Base-by-base conservation (phyloP, 2,329 filamentous ascomycete genomes). In the Hyphodiscus sp. region DNA sequence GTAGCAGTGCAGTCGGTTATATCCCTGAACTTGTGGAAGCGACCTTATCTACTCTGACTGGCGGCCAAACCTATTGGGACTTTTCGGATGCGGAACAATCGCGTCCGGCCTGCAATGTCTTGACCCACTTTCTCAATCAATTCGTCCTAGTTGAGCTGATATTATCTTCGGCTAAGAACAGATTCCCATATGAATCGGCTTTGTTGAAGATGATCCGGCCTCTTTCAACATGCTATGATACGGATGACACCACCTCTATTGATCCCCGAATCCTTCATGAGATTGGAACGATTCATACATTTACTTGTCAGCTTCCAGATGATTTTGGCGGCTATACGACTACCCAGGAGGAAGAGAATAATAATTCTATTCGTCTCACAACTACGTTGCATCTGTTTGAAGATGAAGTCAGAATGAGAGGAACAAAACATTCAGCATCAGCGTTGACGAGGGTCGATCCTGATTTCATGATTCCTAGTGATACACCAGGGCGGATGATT, bases 141-240 rank as follows among this genome's bases (percentile, higher is more conserved):
- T 45, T 63, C 73, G 50, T 42, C 13, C 42, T 79, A 59, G 69
- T 72, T 26, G 69, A 69, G 18, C 69, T 30, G 7, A 52, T 67
- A 57, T 81, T 95, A 30, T 74, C 80, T 48, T 80, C 87, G 66
- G 83, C 91, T 7, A 78, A 86, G 44, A 79, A 81, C 56, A 84
- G 92, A 52, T 96, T 91, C 66, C 92, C 92, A 0, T 92, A 89
- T 68, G 92, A 96, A 70, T 85, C 89, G 2, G 90, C 91, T 0
- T 89, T 96, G 63, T 71, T 95, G 56, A 82, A 80, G 50, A 73
- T 95, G 41, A 86, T 83, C 65, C 83, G 83, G 52, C 81, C 79
- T 41, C 71, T 95, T 16, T 79, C 78, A 72, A 82, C 57, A 57
- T 50, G 50, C 11, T 64, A 69, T 10, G 67, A 68, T 18, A 64